These are phyloP conservation scores for Yueomyces sinensis DNA, from an alignment of 805 yeast species.

Conservation along the genomic window DNA sequence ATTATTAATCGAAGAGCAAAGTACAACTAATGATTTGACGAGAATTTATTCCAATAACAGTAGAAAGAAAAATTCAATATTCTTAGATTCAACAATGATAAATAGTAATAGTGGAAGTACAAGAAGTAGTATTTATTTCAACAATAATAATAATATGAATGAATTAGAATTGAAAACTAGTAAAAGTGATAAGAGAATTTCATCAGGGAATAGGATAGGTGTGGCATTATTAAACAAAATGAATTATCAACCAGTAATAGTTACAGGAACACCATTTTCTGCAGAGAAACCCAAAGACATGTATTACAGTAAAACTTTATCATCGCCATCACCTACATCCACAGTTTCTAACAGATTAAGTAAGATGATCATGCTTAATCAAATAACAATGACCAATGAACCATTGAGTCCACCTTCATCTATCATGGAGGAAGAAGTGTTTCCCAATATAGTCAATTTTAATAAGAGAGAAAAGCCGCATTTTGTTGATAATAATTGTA, in stretches of 20 bases:
- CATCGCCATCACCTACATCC: too few relatives aligned
- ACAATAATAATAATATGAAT: neutral
- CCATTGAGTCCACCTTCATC: too few relatives aligned
- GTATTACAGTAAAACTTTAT: too few relatives aligned
- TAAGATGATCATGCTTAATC: too few relatives aligned
- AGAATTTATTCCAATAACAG: neutral
- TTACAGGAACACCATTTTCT: constrained; percentile 21
- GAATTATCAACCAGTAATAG: constrained; percentile 28
- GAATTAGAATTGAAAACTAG: neutral
- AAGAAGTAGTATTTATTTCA: neutral
- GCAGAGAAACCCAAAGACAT: too few relatives aligned
- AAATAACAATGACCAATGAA: too few relatives aligned
- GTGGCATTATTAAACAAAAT: constrained; percentile 28
- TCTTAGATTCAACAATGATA: constrained; percentile 6
- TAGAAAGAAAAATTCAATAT: neutral
- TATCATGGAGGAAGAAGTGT: too few relatives aligned
- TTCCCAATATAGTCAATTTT: too few relatives aligned
- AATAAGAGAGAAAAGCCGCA: too few relatives aligned
- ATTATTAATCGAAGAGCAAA: neutral
- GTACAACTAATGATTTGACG: neutral
- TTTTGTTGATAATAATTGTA: too few relatives aligned
- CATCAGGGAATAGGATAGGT: constrained; percentile 20
- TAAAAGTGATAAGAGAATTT: neutral
- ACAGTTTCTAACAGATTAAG: too few relatives aligned
- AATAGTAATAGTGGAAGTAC: constrained; percentile 1